A percentile compares a stretch with the other conserved stretches of the same genome.
phyloP scores from a whole-genome alignment of 805 yeast species.

The Barnettozyma populi region DNA sequence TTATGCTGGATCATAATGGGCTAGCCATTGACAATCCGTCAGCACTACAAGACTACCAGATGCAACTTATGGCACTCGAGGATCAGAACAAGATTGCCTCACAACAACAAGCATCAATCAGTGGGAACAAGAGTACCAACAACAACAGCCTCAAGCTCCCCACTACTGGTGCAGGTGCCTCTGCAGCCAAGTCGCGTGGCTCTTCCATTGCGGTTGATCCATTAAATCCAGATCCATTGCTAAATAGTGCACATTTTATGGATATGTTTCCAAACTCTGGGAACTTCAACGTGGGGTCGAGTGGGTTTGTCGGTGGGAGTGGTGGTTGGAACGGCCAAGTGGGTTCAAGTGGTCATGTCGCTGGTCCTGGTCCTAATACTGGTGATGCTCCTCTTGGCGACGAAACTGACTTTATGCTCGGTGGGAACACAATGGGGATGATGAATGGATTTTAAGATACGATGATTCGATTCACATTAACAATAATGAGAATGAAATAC shows the following conservation, averaged over 20 bases:
- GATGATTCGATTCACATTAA: no score
- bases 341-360: background rate
- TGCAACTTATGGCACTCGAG: constrained; percentile 69
- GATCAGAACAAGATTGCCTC: constrained; percentile 51
- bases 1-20: constrained; percentile 12
- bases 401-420: constrained; percentile 8
- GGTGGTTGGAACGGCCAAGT: constrained; percentile 1
- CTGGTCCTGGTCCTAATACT: no score
- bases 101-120: background rate
- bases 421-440: constrained; percentile 7
- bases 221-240: constrained; percentile 22
- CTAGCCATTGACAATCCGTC: constrained; percentile 26
- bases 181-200: constrained; percentile 7
- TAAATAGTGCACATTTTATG: constrained; percentile 14
- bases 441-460: constrained; percentile 13
- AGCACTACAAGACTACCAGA: constrained; percentile 77
- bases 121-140: constrained; percentile 3
- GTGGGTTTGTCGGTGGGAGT: background rate
- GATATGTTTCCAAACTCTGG: constrained; percentile 19
- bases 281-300: constrained; percentile 1
- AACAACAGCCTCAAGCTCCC: constrained; percentile 1
- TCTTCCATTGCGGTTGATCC: constrained; percentile 22
- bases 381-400: constrained; percentile 4
- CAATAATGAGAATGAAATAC: no score
- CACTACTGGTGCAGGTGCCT: background rate